phyloP scores from a whole-genome alignment of 2,329 filamentous ascomycete species.

The Aschersonia sp. region DNA sequence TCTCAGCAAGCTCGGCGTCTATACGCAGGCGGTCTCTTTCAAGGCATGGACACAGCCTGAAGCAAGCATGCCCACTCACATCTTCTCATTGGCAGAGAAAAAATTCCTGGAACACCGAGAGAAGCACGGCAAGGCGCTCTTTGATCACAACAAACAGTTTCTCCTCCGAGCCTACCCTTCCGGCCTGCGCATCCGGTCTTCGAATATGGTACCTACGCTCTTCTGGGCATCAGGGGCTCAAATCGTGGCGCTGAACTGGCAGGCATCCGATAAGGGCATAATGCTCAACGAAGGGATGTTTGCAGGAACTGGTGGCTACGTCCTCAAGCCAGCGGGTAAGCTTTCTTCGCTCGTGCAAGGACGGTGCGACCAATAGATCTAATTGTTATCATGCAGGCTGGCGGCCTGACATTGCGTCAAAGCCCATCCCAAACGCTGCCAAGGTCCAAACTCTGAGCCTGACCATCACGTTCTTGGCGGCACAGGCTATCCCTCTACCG shows the following conservation, averaged over 20 bases:
- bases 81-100: constrained; percentile 54
- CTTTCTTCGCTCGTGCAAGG: not conserved
- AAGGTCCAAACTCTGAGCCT: constrained; percentile 50
- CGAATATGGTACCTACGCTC: constrained; percentile 70
- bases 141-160: constrained; percentile 67
- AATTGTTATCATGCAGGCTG: constrained; percentile 11
- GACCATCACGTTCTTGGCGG: constrained; percentile 59
- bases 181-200: constrained; percentile 66
- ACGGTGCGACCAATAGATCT: too few relatives aligned
- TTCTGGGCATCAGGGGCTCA: constrained; percentile 87
- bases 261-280: constrained; percentile 79
- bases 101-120: constrained; percentile 47
- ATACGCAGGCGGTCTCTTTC: constrained; percentile 74
- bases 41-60: constrained; percentile 62
- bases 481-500: constrained; percentile 59
- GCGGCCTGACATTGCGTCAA: constrained; percentile 11
- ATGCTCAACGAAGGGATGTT: constrained; percentile 97
- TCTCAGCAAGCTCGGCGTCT: constrained; percentile 64
- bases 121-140: constrained; percentile 38
- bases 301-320: constrained; percentile 66
- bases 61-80: constrained; percentile 47
- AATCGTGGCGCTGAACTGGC: constrained; percentile 89
- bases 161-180: constrained; percentile 85
- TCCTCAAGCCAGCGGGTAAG: constrained; percentile 63
- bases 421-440: constrained; percentile 16